These are phyloP conservation scores for Lasiodiplodia gonubiensis DNA, from an alignment of 2,329 filamentous ascomycete species.

Conservation along the genomic window DNA sequence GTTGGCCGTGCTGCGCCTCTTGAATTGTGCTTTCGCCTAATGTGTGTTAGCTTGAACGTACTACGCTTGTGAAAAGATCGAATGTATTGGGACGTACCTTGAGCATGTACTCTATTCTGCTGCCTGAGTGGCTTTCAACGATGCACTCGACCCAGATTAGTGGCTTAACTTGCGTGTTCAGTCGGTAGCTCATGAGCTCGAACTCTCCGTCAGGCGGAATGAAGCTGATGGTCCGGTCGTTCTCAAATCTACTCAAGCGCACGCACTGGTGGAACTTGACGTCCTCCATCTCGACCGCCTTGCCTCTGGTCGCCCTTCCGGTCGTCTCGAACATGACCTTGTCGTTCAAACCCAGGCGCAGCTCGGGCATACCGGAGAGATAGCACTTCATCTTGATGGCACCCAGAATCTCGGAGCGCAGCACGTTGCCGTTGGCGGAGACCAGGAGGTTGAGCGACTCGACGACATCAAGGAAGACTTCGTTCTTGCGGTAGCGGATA, in stretches of 20 bases:
- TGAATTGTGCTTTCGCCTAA: conserved; percentile 91
- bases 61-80: neutral
- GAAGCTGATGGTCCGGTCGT: conserved; percentile 97
- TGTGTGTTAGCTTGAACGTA: conserved; percentile 17
- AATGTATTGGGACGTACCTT: conserved; percentile 62
- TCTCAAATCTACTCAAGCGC: conserved; percentile 92
- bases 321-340: conserved; percentile 99
- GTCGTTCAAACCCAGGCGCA: conserved; percentile 93
- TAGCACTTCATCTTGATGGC: conserved; percentile 99
- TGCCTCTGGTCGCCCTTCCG: conserved; percentile 88
- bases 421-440: conserved; percentile 89
- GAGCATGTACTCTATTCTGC: conserved; percentile 97
- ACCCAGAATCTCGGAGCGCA: conserved; percentile 94
- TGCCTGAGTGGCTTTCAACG: conserved; percentile 93
- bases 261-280: conserved; percentile 99
- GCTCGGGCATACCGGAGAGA: conserved; percentile 94
- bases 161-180: conserved; percentile 98
- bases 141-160: conserved; percentile 99
- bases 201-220: conserved; percentile 98
- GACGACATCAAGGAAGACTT: conserved; percentile 97
- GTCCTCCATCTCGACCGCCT: conserved; percentile 99
- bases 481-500: conserved; percentile 98
- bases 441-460: conserved; percentile 96
- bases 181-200: conserved; percentile 97
- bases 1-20: conserved; percentile 95